Evolutionary conservation across 2,329 filamentous ascomycete species (phyloP), one percentile per base, ranked within the genome.

Genomic region (Dothistroma pini): DNA sequence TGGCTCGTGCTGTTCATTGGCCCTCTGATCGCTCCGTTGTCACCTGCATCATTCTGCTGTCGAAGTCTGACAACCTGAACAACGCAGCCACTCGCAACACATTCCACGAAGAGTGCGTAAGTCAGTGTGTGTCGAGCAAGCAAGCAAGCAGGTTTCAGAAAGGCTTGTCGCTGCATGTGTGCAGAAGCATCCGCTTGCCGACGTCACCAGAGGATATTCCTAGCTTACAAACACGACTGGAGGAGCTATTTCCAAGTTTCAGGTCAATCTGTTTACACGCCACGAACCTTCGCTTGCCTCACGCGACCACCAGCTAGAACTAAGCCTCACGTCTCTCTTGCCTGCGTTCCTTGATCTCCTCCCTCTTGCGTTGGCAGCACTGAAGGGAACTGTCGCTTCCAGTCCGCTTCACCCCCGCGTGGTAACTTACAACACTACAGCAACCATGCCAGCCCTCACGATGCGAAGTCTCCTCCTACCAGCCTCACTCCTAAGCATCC

Each of bases 401-500:
- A 44, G 6, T 29, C 25, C 38, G 2, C 22, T 29, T 51, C 22
- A n/a, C 44, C 10, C 16, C n/a, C 41, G 16, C 14, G 8, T 19
- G n/a, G n/a, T 6, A 44, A 6, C 16, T 6, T 2, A 3, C 25
- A 29, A 29, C 14, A 44, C 14, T 9, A 12, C 19, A 41, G 22
- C 22, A 8, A 44, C 19, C n/a, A 63, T 63, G 60, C 47, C 56
- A 25, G n/a, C 52, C 59, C 34, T 69, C 57, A 59, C 38, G 32
- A 16, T 67, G 31, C 60, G 63, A 53, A 62, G 52, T 35, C 63
- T 71, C 22, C 63, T 72, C 5, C 61, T 73, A 2, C 67, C 68
- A 25, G 69, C 71, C 35, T 64, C 68, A n/a, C 59, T 68, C 12
- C 63, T 71, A 5, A 58, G 49, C 56, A 57, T 62, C n/a, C 63